Evolutionary conservation across 768 basidiomycete species (phyloP).

Genomic region (Piloderma croceum): DNA sequence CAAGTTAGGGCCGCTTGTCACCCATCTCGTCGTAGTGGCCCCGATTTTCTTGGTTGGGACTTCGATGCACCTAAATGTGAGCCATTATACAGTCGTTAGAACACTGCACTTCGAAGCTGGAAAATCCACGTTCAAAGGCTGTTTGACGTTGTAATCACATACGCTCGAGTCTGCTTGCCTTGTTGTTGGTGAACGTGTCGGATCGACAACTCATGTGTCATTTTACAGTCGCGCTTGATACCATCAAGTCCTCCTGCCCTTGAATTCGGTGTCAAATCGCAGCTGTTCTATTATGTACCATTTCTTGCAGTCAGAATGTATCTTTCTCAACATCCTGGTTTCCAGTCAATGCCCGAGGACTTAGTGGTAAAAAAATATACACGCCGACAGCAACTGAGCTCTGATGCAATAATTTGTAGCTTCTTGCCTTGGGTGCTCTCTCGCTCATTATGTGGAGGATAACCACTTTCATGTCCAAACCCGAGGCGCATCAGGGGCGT

Average conservation of each 20-base stretch:
- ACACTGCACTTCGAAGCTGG: not conserved
- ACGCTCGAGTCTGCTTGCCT: not conserved
- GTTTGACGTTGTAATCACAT: not conserved
- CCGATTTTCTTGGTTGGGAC: slow-evolving; percentile 52
- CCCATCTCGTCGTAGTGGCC: slow-evolving; percentile 51
- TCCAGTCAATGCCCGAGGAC: no score
- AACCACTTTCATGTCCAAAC: not conserved
- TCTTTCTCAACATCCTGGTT: no score
- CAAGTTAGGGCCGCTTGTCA: slow-evolving; percentile 50
- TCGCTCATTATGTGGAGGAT: no score
- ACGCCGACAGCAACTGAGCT: not conserved
- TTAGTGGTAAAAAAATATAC: no score
- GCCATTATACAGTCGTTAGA: slow-evolving; percentile 14
- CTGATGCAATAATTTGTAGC: not conserved
- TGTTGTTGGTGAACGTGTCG: not conserved
- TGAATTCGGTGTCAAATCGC: no score
- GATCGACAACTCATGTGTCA: not conserved
- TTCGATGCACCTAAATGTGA: slow-evolving; percentile 36
- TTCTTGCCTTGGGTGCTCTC: no score
- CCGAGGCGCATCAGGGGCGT: not conserved
- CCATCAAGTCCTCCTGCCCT: no score
- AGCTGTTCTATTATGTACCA: no score
- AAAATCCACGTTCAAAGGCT: not conserved
- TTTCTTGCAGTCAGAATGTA: no score
- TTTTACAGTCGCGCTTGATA: not conserved